A percentile compares a stretch with the other conserved stretches of the same genome.
phyloP scores from a whole-genome alignment of 495 filamentous ascomycete species.

The Penicillium diatomitis region DNA sequence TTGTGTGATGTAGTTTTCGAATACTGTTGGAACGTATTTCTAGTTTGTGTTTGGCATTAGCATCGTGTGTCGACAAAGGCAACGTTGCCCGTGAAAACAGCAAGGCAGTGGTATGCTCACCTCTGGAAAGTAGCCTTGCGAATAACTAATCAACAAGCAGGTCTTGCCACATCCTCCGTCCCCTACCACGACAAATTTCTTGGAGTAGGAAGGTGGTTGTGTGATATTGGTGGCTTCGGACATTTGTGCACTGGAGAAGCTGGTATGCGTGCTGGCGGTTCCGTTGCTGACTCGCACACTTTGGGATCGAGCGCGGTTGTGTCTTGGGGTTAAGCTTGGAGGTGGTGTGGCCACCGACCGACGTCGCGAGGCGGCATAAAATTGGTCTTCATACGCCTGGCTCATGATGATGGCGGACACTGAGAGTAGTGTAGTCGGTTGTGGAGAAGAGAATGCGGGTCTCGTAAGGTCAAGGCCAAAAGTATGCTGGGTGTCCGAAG shows the following conservation, averaged over 20 bases:
- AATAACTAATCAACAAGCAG: slow-evolving; percentile 95
- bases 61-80: background rate
- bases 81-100: background rate
- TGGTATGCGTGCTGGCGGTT: slow-evolving; percentile 72
- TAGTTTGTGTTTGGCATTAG: slow-evolving; percentile 22
- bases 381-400: slow-evolving; percentile 41
- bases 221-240: slow-evolving; percentile 79
- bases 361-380: slow-evolving; percentile 41
- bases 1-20: slow-evolving; percentile 99
- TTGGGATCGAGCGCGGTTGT: slow-evolving; percentile 46
- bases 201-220: slow-evolving; percentile 82
- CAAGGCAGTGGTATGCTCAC: slow-evolving; percentile 33
- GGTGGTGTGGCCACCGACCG: slow-evolving; percentile 40
- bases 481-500: no score
- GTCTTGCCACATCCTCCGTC: slow-evolving; percentile 99
- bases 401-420: slow-evolving; percentile 22
- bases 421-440: slow-evolving; percentile 13
- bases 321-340: slow-evolving; percentile 37
- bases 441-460: slow-evolving; percentile 7
- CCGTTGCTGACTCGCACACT: slow-evolving; percentile 65
- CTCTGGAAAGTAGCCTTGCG: slow-evolving; percentile 97
- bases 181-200: slow-evolving; percentile 97
- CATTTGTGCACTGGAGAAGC: slow-evolving; percentile 53
- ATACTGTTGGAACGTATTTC: slow-evolving; percentile 99
- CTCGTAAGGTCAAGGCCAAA: background rate